Evolutionary conservation across 73 alveolate species (phyloP), one percentile per base, ranked within the genome.

Genomic region (Symbiodinium pilosum): DNA sequence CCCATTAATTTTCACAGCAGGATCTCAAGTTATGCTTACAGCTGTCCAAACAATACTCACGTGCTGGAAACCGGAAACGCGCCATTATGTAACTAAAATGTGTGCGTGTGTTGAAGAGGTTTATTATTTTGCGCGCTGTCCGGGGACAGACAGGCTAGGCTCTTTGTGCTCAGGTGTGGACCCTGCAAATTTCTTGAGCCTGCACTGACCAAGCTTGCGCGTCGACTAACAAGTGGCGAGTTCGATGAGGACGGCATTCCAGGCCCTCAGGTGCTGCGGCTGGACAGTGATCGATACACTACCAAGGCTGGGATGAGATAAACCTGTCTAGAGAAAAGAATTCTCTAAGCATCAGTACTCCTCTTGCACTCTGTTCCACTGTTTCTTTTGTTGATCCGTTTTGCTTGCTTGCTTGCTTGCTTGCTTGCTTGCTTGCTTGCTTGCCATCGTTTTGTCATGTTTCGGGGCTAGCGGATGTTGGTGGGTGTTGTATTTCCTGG

Each of bases 111-210:
- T n/a, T n/a, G n/a, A n/a, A n/a, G n/a, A n/a, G n/a, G n/a, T n/a
- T n/a, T n/a, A n/a, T n/a, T n/a, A n/a, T n/a, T n/a, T n/a, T n/a
- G n/a, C n/a, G n/a, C n/a, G n/a, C n/a, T n/a, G n/a, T n/a, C n/a
- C n/a, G n/a, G n/a, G n/a, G n/a, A n/a, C n/a, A n/a, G n/a, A n/a
- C n/a, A n/a, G n/a, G n/a, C n/a, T n/a, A n/a, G n/a, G n/a, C n/a
- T n/a, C n/a, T n/a, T n/a, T n/a, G n/a, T n/a, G n/a, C n/a, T 18
- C 30, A 87, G 96, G 96, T 91, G 96, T n/a, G 96, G 96, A 5
- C 96, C 96, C 3, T 91, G 96, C 96, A 91, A 91, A 28, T 14
- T 91, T 59, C 77, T 91, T 51, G 96, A 91, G 87, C 96, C 96
- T 14, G 75, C 96, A 3, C 51, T 91, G 77, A 44, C 38, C 75